Percentiles rank a stretch among this genome's conserved stretches.
Evolutionary conservation across 2,329 filamentous ascomycete species (phyloP).

Genomic region (Colletotrichum lindemuthianum): DNA sequence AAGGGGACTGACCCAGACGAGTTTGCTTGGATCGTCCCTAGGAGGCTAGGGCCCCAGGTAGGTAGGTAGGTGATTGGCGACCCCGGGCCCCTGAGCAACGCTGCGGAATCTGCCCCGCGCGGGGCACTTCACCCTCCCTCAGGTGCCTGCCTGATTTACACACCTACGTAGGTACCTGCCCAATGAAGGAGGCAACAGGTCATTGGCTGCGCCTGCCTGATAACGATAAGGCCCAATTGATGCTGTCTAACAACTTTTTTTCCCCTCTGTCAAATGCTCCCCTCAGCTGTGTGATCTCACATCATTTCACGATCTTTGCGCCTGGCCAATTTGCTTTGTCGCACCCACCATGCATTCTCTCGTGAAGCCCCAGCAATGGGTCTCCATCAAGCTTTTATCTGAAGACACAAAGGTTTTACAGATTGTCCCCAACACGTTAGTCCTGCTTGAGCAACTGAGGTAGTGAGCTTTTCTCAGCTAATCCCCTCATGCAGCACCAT

Average conservation of each 20-base stretch:
- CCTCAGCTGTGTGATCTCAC: neutral
- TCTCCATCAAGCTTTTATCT: conserved; percentile 67
- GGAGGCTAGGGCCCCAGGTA: too few species aligned
- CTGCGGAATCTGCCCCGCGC: conserved; percentile 30
- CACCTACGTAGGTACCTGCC: too few species aligned
- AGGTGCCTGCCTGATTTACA: too few species aligned
- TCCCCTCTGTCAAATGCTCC: conserved; percentile 13
- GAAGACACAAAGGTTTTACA: conserved; percentile 67
- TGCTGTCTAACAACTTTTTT: conserved; percentile 21
- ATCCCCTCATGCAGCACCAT: conserved; percentile 69
- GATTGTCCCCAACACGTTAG: conserved; percentile 69
- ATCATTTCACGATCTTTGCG: neutral
- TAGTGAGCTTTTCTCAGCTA: conserved; percentile 8
- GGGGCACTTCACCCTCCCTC: conserved; percentile 17
- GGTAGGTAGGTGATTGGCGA: too few species aligned
- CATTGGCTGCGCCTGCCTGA: neutral
- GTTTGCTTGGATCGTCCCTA: too few species aligned
- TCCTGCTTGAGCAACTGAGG: conserved; percentile 1
- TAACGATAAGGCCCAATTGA: conserved; percentile 28
- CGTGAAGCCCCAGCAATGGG: conserved; percentile 69
- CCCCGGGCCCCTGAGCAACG: neutral
- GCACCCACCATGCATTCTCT: conserved; percentile 50
- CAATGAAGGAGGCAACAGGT: too few species aligned
- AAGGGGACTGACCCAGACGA: too few species aligned
- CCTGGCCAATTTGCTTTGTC: neutral